A percentile compares a stretch with the other conserved stretches of the same genome.
phyloP scores from a whole-genome alignment of 352 stramenopile species.

The Pythium diclinum region DNA sequence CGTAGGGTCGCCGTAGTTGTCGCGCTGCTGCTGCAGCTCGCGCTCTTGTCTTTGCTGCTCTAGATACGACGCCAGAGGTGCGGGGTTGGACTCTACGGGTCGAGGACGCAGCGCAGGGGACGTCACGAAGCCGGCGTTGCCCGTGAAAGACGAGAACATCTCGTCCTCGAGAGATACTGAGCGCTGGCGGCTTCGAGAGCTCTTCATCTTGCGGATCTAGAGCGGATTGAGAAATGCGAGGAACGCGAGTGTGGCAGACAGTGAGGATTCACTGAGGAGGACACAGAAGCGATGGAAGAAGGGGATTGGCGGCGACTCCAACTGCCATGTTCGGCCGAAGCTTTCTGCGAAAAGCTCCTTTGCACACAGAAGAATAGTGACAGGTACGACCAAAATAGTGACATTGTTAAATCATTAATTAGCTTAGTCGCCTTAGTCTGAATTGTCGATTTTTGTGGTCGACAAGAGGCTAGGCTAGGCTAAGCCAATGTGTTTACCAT shows the following conservation, averaged over 20 bases:
- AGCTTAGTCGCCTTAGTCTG: neutral
- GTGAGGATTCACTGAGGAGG: neutral
- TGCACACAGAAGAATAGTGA: neutral
- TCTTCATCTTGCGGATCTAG: constrained; percentile 3
- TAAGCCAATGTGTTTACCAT: neutral
- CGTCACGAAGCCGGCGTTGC: constrained; percentile 17
- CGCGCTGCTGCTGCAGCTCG: constrained; percentile 8
- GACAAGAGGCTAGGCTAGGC: no score
- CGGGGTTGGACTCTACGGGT: constrained; percentile 2
- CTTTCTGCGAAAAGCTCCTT: neutral
- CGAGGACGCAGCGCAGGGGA: constrained; percentile 1
- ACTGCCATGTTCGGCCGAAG: neutral
- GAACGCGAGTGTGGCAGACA: neutral
- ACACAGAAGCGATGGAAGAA: neutral
- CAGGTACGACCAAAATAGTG: neutral
- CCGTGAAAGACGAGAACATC: constrained; percentile 17
- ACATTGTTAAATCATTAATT: neutral
- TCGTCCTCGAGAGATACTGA: constrained; percentile 20
- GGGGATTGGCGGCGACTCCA: neutral
- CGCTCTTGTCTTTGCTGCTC: constrained; percentile 1
- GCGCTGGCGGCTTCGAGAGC: constrained; percentile 10
- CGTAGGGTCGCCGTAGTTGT: constrained; percentile 18
- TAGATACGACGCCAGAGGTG: constrained; percentile 6
- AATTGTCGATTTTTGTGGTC: no score
- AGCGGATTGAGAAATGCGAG: neutral